These are phyloP conservation scores for Aspergillus sp. DNA, from an alignment of 2,329 filamentous ascomycete species.

Conservation along the genomic window DNA sequence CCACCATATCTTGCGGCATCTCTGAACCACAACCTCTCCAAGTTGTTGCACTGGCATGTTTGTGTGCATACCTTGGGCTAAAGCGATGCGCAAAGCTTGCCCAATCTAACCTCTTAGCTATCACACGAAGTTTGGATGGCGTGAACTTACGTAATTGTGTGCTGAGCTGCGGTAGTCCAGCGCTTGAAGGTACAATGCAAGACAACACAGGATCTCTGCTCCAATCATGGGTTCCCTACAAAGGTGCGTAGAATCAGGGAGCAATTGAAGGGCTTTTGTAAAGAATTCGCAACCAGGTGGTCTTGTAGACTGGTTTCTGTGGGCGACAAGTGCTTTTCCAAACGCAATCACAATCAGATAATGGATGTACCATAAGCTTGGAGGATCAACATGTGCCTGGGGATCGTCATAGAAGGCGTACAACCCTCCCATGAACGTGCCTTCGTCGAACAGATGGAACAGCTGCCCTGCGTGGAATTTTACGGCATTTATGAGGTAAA, in stretches of 20 bases:
- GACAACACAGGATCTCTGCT: conserved; percentile 42
- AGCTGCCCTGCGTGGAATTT: conserved; percentile 61
- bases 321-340: conserved; percentile 58
- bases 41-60: conserved; percentile 32
- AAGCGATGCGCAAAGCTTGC: conserved; percentile 32
- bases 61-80: conserved; percentile 35
- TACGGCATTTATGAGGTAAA: conserved; percentile 60
- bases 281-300: conserved; percentile 47
- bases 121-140: neutral
- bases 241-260: conserved; percentile 43
- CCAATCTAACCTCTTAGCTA: conserved; percentile 35
- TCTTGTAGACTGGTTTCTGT: conserved; percentile 29
- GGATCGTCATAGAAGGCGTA: conserved; percentile 50
- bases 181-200: conserved; percentile 47
- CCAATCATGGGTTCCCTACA: conserved; percentile 33
- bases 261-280: conserved; percentile 42
- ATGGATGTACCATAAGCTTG: conserved; percentile 57
- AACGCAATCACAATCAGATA: conserved; percentile 60
- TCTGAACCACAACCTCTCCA: conserved; percentile 29
- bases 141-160: conserved; percentile 42
- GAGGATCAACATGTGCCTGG: conserved; percentile 31
- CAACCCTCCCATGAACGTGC: conserved; percentile 42
- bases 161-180: conserved; percentile 48
- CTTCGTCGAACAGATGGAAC: conserved; percentile 61
- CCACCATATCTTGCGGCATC: conserved; percentile 34